Base-by-base conservation (phyloP, 306 rosid genomes). In the Rosa persica region DNA sequence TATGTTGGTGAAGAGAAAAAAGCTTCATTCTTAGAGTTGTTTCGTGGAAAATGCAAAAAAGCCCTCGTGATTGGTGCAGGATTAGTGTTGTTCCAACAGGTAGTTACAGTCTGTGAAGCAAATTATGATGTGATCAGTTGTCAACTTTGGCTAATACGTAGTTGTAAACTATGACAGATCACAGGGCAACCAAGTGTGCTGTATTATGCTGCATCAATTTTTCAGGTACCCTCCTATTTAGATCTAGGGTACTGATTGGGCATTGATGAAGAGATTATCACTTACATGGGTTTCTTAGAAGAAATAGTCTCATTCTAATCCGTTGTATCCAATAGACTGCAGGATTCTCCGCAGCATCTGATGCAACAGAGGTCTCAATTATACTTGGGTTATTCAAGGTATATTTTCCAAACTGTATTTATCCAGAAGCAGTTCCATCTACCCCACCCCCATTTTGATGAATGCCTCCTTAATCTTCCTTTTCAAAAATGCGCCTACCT, bases 161-260 rank as follows among this genome's bases (percentile, higher is more conserved):
- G 61, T 49, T 82, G 62, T 76, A 76, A 51, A 76, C 51, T 80
- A 46, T 84, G 85, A 70, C 97, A 94, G 98, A 93, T 96, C 81
- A 96, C 99, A 38, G 98, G 99, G 69, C 99, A 96, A 82, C 99
- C 99, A 44, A 96, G 99, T 78, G 99, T 96, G 81, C 89, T 96
- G 25, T 96, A 96, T 86, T 96, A 96, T 86, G 98, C 99, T 67
- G 86, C 90, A 72, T 84, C 99, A 20, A 93, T 96, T 87, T 88
- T 96, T 77, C 93, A 91, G 99, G 98, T 96, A 88, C 61, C 71
- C 47, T 79, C 40, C 75, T 84, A 80, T 78, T 77, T 81, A 48
- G 72, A 46, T 58, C 16, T 60, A 74, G 79, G 68, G 27, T 76
- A 82, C 76, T 22, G 9, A 16, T 67, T 81, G 65, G 72, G 58